Percentiles rank a stretch among this genome's conserved stretches.
These are phyloP conservation scores for Clarireedia hainanense DNA, from an alignment of 2,329 filamentous ascomycete genomes.

Conservation along the genomic window DNA sequence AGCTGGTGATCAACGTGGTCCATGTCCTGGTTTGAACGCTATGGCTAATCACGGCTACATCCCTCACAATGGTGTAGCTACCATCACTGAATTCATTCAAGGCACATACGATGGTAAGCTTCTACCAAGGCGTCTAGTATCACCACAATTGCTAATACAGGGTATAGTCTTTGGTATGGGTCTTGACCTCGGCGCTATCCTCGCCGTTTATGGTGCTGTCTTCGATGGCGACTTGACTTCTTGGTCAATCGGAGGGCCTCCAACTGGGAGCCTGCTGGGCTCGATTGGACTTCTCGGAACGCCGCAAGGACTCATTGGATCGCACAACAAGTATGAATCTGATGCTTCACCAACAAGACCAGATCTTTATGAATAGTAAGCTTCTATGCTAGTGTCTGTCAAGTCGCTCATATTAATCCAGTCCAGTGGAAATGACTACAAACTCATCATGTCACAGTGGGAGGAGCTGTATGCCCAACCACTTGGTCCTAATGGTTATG, in stretches of 20 bases:
- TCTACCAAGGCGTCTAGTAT: not conserved
- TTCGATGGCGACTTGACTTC: slow-evolving; percentile 41
- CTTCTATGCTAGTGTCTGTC: not conserved
- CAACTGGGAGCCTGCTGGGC: slow-evolving; percentile 24
- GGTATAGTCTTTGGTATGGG: slow-evolving; percentile 39
- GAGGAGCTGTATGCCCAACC: slow-evolving; percentile 38
- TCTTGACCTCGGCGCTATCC: slow-evolving; percentile 32
- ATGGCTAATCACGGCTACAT: slow-evolving; percentile 37
- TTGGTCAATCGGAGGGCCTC: slow-evolving; percentile 45
- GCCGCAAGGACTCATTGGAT: slow-evolving; percentile 41
- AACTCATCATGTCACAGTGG: slow-evolving; percentile 45
- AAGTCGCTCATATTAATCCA: not conserved
- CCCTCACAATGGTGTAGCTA: slow-evolving; percentile 32
- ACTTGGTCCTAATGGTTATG: slow-evolving; percentile 31
- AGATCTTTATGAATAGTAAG: slow-evolving; percentile 39
- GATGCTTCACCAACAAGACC: slow-evolving; percentile 45
- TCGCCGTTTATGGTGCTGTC: slow-evolving; percentile 37
- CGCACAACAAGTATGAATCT: slow-evolving; percentile 48
- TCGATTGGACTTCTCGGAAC: slow-evolving; percentile 28
- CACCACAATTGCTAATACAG: not conserved
- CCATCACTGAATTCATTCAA: slow-evolving; percentile 25
- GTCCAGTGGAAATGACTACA: slow-evolving; percentile 39
- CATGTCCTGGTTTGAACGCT: slow-evolving; percentile 36
- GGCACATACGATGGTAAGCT: slow-evolving; percentile 25
- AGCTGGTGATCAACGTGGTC: slow-evolving; percentile 16